Evolutionary conservation across 2,329 filamentous ascomycete genomes (phyloP), one percentile per base, ranked within the genome.

Genomic region (Beauveria bassiana): DNA sequence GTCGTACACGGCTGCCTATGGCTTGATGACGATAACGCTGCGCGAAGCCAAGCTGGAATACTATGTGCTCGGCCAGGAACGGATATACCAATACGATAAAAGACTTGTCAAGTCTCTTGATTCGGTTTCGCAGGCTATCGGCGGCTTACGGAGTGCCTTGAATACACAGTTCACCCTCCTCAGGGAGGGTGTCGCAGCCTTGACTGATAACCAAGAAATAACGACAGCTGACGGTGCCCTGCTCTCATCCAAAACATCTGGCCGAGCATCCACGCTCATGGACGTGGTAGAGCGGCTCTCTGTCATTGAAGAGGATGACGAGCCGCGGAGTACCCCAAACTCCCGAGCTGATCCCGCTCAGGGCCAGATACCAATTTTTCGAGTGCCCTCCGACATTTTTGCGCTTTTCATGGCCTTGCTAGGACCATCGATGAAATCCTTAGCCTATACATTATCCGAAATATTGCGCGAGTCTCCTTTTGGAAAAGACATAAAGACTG

Each of bases 381-480:
- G 78, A 43, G 82, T 85, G 1, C 86, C 93, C 0, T 85, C 89
- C 0, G 91, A 96, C 62, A 96, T 98, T 66, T 98, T 98, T 71
- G 86, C 91, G 12, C 81, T 93, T 5, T 99, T 98, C 73, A 96
- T 99, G 63, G 80, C 83, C 22, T 86, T 95, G 66, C 79, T 99
- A 24, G 95, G 95, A 0, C 95, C 95, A 1, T 95, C 93, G 0
- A 96, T 97, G 86, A 96, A 96, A 73, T 97, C 93, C 0, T 77
- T 99, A n/a, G 91, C 91, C 3, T 95, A 89, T 68, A 98, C 95
- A 0, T 75, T 99, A 45, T 91, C 91, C 12, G 88, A 96, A 70
- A 92, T 96, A 10, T 83, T 99, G 8, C 87, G 91, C 59, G 92
- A 96, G 64, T 82, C 96, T 1, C 91, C 93, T 0, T 98, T 96